Base-by-base conservation (phyloP, 495 filamentous ascomycete genomes). In the Hypoxylon intermedium region DNA sequence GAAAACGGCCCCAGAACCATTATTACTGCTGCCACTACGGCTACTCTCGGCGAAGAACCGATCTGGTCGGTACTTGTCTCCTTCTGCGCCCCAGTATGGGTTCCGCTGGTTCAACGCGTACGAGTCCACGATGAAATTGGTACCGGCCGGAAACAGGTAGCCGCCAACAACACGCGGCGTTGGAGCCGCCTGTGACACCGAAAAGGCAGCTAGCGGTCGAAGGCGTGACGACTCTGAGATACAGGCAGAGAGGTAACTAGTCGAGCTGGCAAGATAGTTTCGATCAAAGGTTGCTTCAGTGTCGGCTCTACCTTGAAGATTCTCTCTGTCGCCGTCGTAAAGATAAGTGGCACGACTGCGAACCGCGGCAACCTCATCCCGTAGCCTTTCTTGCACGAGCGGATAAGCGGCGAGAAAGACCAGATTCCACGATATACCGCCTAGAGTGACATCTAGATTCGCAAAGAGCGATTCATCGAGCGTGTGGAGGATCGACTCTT, bases 371-470 rank as follows among this genome's bases (percentile, higher is more conserved):
- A 70, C 57, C 37, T 73, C 70, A 7, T 53, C 38, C 2, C 63
- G 66, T 6, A 79, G 53, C 28, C 59, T n/a, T 1, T 48, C 36
- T 44, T 79, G 74, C 3, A 64, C 41, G 2, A 59, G 38, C 0
- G 31, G 64, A 55, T 78, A 6, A 2, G 63, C 56, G 3, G 76
- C 79, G 0, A 82, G 60, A 45, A 77, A 73, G 7, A 79, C 37
- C 6, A 75, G 40, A 13, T 58, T 69, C 77, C 77, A 80, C 1
- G 74, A 68, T 1, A 79, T 12, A 5, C 57, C 72, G 5, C 71
- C 67, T 5, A 70, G 71, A 0, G 77, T 77, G 0, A 80, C 77
- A 51, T 82, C 79, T 0, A 82, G 57, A 46, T 82, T 80, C 1
- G 74, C 78, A 55, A 72, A 80, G 1, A 80, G 68, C 51, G 69